Conservation (phyloP, 2,329 filamentous ascomycete genomes). For the Apiospora malaysiana region DNA sequence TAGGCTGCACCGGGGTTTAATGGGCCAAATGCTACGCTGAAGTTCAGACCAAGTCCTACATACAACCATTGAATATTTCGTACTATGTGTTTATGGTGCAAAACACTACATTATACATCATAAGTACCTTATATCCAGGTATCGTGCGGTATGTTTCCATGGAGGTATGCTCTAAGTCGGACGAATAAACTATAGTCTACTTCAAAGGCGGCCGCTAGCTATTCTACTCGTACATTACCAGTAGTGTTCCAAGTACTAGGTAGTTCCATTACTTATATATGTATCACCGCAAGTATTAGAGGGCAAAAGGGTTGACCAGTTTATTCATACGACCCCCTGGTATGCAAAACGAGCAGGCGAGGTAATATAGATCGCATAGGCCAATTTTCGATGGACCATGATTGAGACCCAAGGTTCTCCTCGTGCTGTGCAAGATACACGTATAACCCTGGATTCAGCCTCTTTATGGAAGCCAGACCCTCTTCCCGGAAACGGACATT, state of each 20-base stretch:
- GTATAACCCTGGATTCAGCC: slow-evolving; percentile 2
- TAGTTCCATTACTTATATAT: no score
- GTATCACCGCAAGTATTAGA: no score
- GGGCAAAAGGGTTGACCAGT: no score
- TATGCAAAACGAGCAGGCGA: not conserved
- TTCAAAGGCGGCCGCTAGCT: no score
- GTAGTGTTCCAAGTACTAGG: no score
- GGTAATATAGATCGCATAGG: not conserved
- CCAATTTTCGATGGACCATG: not conserved
- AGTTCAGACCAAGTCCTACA: not conserved
- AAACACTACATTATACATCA: no score
- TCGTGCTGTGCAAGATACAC: slow-evolving; percentile 1
- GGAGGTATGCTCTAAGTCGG: not conserved
- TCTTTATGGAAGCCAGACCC: slow-evolving; percentile 5
- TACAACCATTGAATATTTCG: not conserved
- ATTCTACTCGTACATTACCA: no score
- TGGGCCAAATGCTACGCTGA: not conserved
- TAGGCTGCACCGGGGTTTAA: slow-evolving; percentile 1
- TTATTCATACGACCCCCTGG: no score
- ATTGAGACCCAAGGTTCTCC: not conserved
- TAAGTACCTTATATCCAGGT: no score
- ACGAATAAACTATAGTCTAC: no score
- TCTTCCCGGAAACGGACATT: slow-evolving; percentile 10
- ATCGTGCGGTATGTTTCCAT: no score
- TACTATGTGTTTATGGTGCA: not conserved